Evolutionary conservation across 1,284 basidiomycete genomes (phyloP), one percentile per base, ranked within the genome.

Genomic region (Ceratobasidium sp.): DNA sequence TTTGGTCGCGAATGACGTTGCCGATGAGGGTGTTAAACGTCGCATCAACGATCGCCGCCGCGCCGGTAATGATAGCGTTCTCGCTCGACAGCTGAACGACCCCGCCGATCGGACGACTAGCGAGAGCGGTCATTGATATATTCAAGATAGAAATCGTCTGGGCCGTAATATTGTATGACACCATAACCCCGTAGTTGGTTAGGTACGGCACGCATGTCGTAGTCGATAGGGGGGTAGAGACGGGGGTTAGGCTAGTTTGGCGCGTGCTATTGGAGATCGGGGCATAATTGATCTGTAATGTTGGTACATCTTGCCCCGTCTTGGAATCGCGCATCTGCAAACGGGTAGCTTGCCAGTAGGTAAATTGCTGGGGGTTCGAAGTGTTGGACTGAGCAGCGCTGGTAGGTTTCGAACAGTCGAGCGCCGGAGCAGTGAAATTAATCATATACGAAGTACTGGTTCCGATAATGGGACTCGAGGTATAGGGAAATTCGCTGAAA

Each of bases 291-390:
- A 72, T 41, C 45, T 60, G 56, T n/a, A 72, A 2, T 22, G 48
- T 72, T 15, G 69, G 69, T 22, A 72, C 27, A 31, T 72, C 57
- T 41, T 51, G 69, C 15, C 56, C 56, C 8, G 69, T 50, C 19
- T 9, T 27, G 0, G 56, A 50, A 48, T 72, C 69, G 24, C 48
- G 69, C 31, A 72, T 62, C 19, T 60, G 6, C 6, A 45, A 50
- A 22, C 56, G 69, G 36, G 22, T 29, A 9, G 56, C 45, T 17
- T 22, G 45, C 69, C 69, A 72, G 47, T 50, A 72, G 6, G 56
- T 72, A n/a, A n/a, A n/a, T 19, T 44, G 57, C 27, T 15, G 29
- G 19, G 33, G 31, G 33, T 72, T 72, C 9, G 57, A 24, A 29
- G 51, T 19, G 22, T 50, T n/a, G 22, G 11, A 31, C 7, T 47